Conservation (phyloP, 1,284 basidiomycete genomes). For the Phaffia rhodozyma region DNA sequence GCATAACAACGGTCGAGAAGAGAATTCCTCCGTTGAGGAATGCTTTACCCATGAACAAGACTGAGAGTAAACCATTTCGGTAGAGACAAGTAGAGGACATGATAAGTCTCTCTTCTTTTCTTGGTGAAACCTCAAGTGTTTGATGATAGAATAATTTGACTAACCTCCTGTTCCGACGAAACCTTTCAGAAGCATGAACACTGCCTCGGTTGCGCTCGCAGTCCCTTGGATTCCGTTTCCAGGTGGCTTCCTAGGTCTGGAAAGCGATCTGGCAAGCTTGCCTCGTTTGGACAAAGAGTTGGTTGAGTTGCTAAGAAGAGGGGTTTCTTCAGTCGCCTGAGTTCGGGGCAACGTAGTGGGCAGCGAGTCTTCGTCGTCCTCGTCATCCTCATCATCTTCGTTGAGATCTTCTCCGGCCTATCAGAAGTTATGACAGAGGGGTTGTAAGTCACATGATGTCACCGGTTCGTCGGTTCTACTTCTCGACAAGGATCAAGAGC, state of each 20-base stretch:
- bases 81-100: not conserved
- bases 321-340: conserved; percentile 31
- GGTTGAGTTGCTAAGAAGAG: conserved; percentile 5
- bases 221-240: conserved; percentile 16
- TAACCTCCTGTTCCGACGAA: conserved; percentile 79
- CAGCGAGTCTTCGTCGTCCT: conserved; percentile 39
- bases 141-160: not conserved
- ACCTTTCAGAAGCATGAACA: conserved; percentile 35
- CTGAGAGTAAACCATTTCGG: conserved; percentile 23
- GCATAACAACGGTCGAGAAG: conserved; percentile 71
- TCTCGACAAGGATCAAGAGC: no score
- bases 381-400: conserved; percentile 58
- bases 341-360: conserved; percentile 23
- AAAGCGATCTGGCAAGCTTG: conserved; percentile 14
- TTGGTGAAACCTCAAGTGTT: not conserved
- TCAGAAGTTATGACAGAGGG: not conserved
- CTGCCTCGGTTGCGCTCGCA: conserved; percentile 24
- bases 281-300: not conserved
- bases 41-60: conserved; percentile 90
- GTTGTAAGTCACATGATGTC: not conserved
- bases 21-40: conserved; percentile 78
- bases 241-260: conserved; percentile 14
- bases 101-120: not conserved
- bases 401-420: conserved; percentile 91
- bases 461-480: not conserved